Percentiles rank a stretch among this genome's conserved stretches.
These are phyloP conservation scores for Teratosphaeria pseudoeucalypti DNA, from an alignment of 2,329 filamentous ascomycete species.

Conservation along the genomic window DNA sequence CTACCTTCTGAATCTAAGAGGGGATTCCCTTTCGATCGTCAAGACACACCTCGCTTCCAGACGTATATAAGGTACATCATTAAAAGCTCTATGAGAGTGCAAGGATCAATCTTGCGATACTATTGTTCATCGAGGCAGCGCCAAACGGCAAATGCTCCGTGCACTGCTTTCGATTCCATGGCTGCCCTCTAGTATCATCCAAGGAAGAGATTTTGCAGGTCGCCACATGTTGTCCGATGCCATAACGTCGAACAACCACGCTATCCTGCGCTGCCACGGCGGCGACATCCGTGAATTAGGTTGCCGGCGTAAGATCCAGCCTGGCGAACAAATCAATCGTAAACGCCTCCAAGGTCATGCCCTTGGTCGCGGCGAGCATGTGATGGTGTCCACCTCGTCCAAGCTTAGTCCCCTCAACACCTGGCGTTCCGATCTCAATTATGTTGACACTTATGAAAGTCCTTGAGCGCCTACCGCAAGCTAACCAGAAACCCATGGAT, in stretches of 20 bases:
- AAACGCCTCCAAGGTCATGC: slow-evolving; percentile 8
- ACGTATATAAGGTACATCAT: no score
- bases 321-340: slow-evolving; percentile 4
- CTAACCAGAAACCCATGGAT: slow-evolving; percentile 9
- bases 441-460: slow-evolving; percentile 8
- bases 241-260: slow-evolving; percentile 5
- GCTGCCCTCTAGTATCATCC: neutral
- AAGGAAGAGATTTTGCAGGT: neutral
- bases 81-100: no score
- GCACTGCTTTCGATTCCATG: neutral
- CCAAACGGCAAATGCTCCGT: neutral
- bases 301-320: slow-evolving; percentile 6
- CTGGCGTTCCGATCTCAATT: slow-evolving; percentile 14
- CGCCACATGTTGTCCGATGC: neutral
- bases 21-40: no score
- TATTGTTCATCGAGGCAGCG: no score
- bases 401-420: slow-evolving; percentile 5
- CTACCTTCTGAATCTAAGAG: no score
- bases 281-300: slow-evolving; percentile 10
- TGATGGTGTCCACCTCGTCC: neutral
- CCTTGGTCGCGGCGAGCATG: neutral
- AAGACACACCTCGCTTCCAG: no score
- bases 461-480: slow-evolving; percentile 9
- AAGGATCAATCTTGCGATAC: no score
- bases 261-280: slow-evolving; percentile 5